Conservation (phyloP, 768 basidiomycete genomes). For the Exidia glandulosa region DNA sequence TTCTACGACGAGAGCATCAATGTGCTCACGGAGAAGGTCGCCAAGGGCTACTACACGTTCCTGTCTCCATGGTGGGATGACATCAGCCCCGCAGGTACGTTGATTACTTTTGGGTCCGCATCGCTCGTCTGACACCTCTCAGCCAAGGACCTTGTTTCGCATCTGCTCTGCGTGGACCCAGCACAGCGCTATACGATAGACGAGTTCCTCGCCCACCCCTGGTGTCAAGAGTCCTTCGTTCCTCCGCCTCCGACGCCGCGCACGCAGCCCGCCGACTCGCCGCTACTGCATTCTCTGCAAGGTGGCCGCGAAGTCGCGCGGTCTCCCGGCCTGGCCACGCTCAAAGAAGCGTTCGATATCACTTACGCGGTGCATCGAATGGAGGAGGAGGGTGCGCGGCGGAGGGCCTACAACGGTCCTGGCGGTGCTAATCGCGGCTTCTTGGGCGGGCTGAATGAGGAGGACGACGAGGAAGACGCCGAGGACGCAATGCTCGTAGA, state of each 20-base stretch:
- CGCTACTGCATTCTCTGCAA: conserved; percentile 70
- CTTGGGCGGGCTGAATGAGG: conserved; percentile 83
- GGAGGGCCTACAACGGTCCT: conserved; percentile 69
- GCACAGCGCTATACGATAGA: conserved; percentile 95
- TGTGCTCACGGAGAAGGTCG: conserved; percentile 96
- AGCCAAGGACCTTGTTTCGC: conserved; percentile 94
- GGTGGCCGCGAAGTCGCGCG: conserved; percentile 66
- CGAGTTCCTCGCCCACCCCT: conserved; percentile 93
- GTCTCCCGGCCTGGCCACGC: conserved; percentile 83
- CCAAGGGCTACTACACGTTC: conserved; percentile 95
- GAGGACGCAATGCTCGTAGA: conserved; percentile 39
- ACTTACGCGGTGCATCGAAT: conserved; percentile 98
- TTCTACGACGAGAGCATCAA: conserved; percentile 99
- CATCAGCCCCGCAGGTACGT: conserved; percentile 65
- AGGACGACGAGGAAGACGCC: conserved; percentile 62
- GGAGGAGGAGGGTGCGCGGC: conserved; percentile 93
- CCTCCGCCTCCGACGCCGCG: conserved; percentile 56
- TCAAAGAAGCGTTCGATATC: conserved; percentile 98
- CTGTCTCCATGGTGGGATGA: conserved; percentile 99
- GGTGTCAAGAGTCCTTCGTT: conserved; percentile 67
- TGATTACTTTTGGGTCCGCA: background rate
- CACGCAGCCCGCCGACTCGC: conserved; percentile 69
- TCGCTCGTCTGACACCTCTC: conserved; percentile 7
- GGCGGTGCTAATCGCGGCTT: conserved; percentile 68
- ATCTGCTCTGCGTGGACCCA: conserved; percentile 92